Evolutionary conservation across 306 rosid genomes (phyloP), one percentile per base, ranked within the genome.

Genomic region (Quercus variabilis): DNA sequence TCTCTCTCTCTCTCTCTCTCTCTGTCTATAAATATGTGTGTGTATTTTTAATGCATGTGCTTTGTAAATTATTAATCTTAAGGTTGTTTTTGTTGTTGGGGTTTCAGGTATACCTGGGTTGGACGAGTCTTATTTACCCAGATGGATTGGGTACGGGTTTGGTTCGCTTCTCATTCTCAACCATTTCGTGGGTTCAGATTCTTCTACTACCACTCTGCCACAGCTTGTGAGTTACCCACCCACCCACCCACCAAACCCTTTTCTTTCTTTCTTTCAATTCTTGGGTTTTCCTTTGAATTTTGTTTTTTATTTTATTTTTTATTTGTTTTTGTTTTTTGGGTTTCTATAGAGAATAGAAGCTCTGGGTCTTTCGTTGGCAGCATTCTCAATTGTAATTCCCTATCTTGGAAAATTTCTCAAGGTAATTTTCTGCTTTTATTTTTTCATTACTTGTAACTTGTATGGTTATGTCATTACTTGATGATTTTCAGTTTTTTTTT

Each of bases 91-190:
- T 31, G 79, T 41, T 8, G 12, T 2, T 41, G 81, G 80, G 81
- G 75, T 73, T 74, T 57, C 82, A 92, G 98, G 99, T 69, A 90
- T 95, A 72, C 93, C 92, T 71, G 99, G 98, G n/a, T 86, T 95
- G 70, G 97, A 93, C 73, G 98, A 95, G 74, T 95, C 99, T 52
- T 93, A 91, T 88, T 87, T 95, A 73, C 97, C 99, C 81, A 86
- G 98, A 91, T 95, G 97, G 99, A 90, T 95, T 56, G 97, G 99
- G 30, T 95, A 91, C 59, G 93, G 97, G 30, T 93, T 95, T 68
- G 96, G 97, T 64, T 93, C 99, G 35, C 94, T 95, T 84, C 60
- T 93, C 62, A 57, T 93, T 4, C 65, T 93, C 75, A 95, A 91
- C 82, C 98, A 88, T 75, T 91, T 93, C 55, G 71, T 82, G 74